Conservation (phyloP, 805 yeast species). For the Lipomyces kockii region DNA sequence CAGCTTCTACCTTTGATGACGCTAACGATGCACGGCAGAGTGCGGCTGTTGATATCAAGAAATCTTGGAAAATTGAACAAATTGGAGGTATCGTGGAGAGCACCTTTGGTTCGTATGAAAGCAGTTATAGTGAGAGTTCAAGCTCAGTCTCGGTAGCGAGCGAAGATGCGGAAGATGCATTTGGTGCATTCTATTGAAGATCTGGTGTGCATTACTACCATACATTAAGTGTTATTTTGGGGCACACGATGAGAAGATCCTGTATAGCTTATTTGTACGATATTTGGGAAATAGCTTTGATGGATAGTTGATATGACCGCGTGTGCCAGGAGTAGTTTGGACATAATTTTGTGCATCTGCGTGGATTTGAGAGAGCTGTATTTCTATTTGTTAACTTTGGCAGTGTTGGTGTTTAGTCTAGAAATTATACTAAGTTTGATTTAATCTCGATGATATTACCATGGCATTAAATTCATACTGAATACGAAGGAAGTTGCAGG, state of each 20-base stretch:
- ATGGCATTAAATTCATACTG: not conserved
- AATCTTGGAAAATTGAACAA: not conserved
- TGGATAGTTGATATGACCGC: not conserved
- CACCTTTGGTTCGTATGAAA: not conserved
- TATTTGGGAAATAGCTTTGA: not conserved
- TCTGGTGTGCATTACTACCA: not conserved
- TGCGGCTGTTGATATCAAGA: not conserved
- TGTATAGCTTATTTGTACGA: not conserved
- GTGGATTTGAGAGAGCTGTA: not conserved
- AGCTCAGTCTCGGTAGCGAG: not conserved
- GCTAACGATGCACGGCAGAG: not conserved
- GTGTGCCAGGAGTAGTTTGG: not conserved
- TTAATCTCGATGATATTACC: not conserved
- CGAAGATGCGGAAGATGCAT: not conserved
- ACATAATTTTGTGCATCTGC: not conserved
- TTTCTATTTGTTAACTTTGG: not conserved
- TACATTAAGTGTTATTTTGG: not conserved
- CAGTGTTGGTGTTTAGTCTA: not conserved
- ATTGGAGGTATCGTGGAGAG: not conserved
- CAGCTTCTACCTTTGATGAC: not conserved
- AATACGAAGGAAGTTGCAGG: not conserved
- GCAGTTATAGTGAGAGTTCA: not conserved
- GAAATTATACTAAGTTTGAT: not conserved
- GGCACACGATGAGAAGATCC: too few relatives aligned
- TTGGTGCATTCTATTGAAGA: not conserved